Conservation (phyloP, 2,329 filamentous ascomycete species). For the Talaromyces sp. region DNA sequence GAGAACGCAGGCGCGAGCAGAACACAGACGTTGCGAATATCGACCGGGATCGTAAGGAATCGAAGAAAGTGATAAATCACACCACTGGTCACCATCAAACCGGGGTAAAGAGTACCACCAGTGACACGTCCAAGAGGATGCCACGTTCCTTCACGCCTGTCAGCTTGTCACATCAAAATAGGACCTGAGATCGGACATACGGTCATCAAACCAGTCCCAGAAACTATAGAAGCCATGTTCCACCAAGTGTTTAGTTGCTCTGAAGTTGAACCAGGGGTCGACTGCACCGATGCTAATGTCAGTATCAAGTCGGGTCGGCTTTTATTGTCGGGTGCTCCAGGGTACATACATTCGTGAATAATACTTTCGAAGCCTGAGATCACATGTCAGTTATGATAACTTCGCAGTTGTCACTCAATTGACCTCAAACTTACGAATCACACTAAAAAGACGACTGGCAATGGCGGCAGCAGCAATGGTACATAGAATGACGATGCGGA, state of each 20-base stretch:
- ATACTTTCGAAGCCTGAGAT: slow-evolving; percentile 87
- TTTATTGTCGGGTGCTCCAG: background rate
- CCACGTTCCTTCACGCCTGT: slow-evolving; percentile 69
- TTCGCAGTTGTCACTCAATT: slow-evolving; percentile 6
- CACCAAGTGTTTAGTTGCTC: slow-evolving; percentile 95
- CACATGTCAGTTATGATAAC: slow-evolving; percentile 1
- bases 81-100: slow-evolving; percentile 98
- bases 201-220: slow-evolving; percentile 99
- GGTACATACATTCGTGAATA: slow-evolving; percentile 91
- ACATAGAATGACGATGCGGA: slow-evolving; percentile 83
- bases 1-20: slow-evolving; percentile 92
- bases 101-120: slow-evolving; percentile 96
- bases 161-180: slow-evolving; percentile 16
- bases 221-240: slow-evolving; percentile 97
- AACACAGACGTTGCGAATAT: slow-evolving; percentile 98
- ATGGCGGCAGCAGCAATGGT: slow-evolving; percentile 89
- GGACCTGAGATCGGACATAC: slow-evolving; percentile 46
- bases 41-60: slow-evolving; percentile 82
- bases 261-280: slow-evolving; percentile 99
- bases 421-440: slow-evolving; percentile 69
- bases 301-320: background rate
- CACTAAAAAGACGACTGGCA: slow-evolving; percentile 91
- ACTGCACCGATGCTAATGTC: slow-evolving; percentile 52
- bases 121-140: slow-evolving; percentile 97
- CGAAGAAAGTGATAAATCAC: slow-evolving; percentile 92